Conservation (phyloP, 1,284 basidiomycete genomes). For the Rhizoctonia solani region DNA sequence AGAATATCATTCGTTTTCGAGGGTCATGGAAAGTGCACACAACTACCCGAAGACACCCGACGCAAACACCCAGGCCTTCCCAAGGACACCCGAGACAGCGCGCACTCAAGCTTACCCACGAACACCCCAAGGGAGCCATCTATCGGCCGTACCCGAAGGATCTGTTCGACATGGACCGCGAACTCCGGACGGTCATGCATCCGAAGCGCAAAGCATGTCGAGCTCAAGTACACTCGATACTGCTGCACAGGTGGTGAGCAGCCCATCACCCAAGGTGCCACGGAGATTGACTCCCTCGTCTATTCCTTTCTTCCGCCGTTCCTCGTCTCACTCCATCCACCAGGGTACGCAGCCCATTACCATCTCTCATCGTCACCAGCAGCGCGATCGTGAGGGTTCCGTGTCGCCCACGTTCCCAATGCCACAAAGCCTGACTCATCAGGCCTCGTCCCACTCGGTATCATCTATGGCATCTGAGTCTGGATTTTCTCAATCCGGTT, state of each 20-base stretch:
- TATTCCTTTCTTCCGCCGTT: slow-evolving; percentile 93
- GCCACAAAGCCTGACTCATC: slow-evolving; percentile 47
- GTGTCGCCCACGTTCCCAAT: slow-evolving; percentile 60
- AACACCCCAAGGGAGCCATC: background rate
- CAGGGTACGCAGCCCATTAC: slow-evolving; percentile 85
- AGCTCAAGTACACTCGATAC: slow-evolving; percentile 62
- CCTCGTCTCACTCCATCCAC: slow-evolving; percentile 86
- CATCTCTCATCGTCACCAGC: slow-evolving; percentile 47
- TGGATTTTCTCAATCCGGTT: slow-evolving; percentile 51
- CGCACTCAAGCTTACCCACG: background rate
- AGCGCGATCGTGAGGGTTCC: slow-evolving; percentile 42
- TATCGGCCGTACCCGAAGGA: background rate
- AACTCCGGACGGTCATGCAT: slow-evolving; percentile 61
- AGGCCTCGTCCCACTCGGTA: slow-evolving; percentile 46
- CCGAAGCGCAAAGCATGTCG: slow-evolving; percentile 61
- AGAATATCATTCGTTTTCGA: background rate
- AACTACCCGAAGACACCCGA: slow-evolving; percentile 30
- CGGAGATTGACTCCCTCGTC: slow-evolving; percentile 85
- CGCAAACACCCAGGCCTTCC: background rate
- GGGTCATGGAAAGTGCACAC: background rate
- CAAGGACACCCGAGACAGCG: slow-evolving; percentile 9
- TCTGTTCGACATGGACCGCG: slow-evolving; percentile 43
- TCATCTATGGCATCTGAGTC: slow-evolving; percentile 58
- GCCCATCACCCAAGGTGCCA: slow-evolving; percentile 41
- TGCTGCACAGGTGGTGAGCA: slow-evolving; percentile 32